phyloP scores from a whole-genome alignment of 345 rosid genomes.

The Ceriops decandra region DNA sequence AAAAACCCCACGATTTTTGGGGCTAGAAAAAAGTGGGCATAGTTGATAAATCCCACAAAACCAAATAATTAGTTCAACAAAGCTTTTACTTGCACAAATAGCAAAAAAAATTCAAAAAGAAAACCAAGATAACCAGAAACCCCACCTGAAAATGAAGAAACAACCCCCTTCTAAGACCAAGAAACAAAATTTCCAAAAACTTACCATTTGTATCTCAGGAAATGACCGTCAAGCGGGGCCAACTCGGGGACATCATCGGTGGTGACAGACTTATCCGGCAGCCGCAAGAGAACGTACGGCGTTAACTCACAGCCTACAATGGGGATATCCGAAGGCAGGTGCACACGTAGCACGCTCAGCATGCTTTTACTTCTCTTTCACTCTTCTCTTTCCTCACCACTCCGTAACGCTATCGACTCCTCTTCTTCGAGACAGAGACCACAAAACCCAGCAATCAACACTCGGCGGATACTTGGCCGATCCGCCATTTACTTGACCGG shows the following conservation, averaged over 20 bases:
- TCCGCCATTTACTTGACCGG: constrained; percentile 60
- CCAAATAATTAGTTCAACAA: background rate
- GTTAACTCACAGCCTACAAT: constrained; percentile 96
- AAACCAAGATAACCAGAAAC: background rate
- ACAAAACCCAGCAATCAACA: constrained; percentile 8
- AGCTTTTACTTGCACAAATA: background rate
- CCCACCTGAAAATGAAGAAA: background rate
- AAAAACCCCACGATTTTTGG: background rate
- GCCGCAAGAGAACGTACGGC: constrained; percentile 81
- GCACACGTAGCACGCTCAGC: constrained; percentile 93
- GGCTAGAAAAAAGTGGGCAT: background rate
- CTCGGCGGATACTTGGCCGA: constrained; percentile 52
- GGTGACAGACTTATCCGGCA: constrained; percentile 51
- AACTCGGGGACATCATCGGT: constrained; percentile 84
- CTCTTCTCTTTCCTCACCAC: constrained; percentile 36
- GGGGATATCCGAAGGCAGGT: constrained; percentile 95
- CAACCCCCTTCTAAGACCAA: too few species aligned
- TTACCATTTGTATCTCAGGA: constrained; percentile 89
- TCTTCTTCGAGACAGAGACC: background rate
- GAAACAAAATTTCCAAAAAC: constrained; percentile 13
- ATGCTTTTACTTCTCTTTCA: constrained; percentile 46
- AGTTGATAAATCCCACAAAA: background rate
- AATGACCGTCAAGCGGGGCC: constrained; percentile 75
- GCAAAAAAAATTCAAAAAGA: background rate
- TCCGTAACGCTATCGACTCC: constrained; percentile 26